Evolutionary conservation across 148 eudicot species (phyloP).

Genomic region (Amaranthus hypochondriacus): DNA sequence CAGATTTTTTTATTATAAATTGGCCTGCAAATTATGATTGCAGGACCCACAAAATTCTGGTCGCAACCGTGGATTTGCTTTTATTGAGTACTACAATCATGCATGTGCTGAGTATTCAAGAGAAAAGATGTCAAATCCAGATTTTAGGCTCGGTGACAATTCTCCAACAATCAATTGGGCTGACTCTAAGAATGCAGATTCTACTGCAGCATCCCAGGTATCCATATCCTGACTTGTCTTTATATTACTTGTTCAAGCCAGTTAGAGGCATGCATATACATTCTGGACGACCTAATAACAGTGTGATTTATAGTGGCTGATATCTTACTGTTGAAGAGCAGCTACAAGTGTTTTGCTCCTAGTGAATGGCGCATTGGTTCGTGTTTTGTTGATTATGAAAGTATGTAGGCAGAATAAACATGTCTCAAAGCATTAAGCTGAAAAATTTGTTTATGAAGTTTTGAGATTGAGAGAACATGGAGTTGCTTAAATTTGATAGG

Average conservation of each 20-base stretch:
- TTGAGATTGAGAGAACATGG: neutral
- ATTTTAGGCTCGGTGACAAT: constrained; percentile 80
- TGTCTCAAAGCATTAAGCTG: no score
- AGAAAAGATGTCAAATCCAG: constrained; percentile 67
- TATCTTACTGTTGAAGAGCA: neutral
- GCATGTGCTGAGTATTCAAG: constrained; percentile 96
- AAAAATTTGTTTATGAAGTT: neutral
- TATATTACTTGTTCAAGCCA: neutral
- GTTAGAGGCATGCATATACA: no score
- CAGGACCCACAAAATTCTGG: constrained; percentile 90
- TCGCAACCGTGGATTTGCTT: constrained; percentile 90
- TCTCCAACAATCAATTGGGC: constrained; percentile 98
- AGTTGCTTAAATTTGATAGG: neutral
- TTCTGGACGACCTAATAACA: no score
- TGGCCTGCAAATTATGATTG: constrained; percentile 15
- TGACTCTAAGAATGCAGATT: constrained; percentile 73
- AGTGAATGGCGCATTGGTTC: neutral
- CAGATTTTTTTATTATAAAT: neutral
- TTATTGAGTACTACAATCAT: constrained; percentile 91
- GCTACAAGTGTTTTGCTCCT: neutral
- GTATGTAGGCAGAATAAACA: neutral
- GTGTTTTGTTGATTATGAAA: neutral
- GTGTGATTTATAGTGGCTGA: neutral
- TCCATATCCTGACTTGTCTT: neutral
- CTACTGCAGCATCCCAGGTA: constrained; percentile 78